These are phyloP conservation scores for Coccinonectria pachysandricola DNA, from an alignment of 2,329 filamentous ascomycete species.

Conservation along the genomic window DNA sequence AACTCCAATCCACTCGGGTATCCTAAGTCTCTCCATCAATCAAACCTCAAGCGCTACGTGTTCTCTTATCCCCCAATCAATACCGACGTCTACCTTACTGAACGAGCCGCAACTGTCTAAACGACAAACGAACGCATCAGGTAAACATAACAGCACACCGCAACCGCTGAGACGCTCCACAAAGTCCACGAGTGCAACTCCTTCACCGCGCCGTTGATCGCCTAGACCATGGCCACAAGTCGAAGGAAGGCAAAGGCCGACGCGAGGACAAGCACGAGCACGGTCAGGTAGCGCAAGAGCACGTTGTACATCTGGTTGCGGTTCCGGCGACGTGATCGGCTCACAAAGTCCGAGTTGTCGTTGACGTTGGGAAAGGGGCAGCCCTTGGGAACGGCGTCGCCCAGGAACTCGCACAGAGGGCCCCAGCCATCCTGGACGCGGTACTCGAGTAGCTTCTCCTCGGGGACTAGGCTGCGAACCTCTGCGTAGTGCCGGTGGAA, in stretches of 20 bases:
- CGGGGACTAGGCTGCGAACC: constrained; percentile 20
- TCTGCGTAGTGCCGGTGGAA: constrained; percentile 35
- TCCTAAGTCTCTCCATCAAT: too few species aligned
- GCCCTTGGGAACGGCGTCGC: constrained; percentile 23
- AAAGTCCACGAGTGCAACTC: too few species aligned
- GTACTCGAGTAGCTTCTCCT: constrained; percentile 8
- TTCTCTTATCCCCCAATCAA: too few species aligned
- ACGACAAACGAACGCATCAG: too few species aligned
- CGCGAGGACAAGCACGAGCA: constrained; percentile 8
- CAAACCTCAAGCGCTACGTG: too few species aligned
- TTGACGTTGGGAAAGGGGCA: constrained; percentile 27
- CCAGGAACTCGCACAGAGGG: constrained; percentile 27
- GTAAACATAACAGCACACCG: too few species aligned
- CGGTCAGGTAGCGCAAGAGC: constrained; percentile 16
- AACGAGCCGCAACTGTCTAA: too few species aligned
- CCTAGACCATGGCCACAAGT: constrained; percentile 5
- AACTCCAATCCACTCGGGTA: too few species aligned
- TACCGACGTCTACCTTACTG: too few species aligned
- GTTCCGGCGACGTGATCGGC: constrained; percentile 22
- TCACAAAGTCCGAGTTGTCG: constrained; percentile 26
- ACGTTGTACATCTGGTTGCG: constrained; percentile 26
- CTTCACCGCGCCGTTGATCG: too few species aligned
- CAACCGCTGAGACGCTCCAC: too few species aligned
- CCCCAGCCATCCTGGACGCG: constrained; percentile 24
- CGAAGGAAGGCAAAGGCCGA: constrained; percentile 3